Conservation (phyloP, 148 eudicot species). For the Tetragonia tetragonoides region DNA sequence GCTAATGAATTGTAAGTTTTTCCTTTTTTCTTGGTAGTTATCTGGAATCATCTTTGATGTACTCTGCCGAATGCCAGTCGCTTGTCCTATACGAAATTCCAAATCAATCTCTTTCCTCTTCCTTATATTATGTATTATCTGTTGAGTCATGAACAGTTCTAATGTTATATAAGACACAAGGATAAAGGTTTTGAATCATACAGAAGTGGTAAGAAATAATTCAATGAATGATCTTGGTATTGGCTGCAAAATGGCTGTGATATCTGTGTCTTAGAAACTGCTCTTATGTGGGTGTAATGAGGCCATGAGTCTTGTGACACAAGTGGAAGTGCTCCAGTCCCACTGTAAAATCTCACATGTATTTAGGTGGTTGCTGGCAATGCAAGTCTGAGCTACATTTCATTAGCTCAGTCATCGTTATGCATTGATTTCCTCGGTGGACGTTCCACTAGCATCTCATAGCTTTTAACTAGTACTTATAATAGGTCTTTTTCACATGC, state of each 20-base stretch:
- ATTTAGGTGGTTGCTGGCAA: neutral
- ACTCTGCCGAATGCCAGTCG: neutral
- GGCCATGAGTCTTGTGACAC: neutral
- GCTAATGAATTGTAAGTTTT: conserved; percentile 71
- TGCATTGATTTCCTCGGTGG: neutral
- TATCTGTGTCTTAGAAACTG: neutral
- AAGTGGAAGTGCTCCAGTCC: neutral
- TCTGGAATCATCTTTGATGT: neutral
- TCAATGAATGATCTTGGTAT: neutral
- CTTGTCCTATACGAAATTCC: neutral
- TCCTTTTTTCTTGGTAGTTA: neutral
- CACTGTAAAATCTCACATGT: neutral
- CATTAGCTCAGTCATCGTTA: no score
- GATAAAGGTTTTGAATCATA: neutral
- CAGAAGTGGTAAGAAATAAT: neutral
- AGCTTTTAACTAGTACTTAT: no score
- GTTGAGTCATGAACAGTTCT: neutral
- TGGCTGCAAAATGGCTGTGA: neutral
- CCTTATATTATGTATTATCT: neutral
- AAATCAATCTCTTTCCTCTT: neutral
- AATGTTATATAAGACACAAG: neutral
- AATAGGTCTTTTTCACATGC: no score
- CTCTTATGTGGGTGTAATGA: neutral
- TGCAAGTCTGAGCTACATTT: neutral
- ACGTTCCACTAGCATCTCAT: no score